Conservation (phyloP, 129 eudicot species). For the Pittosporum tobira region DNA sequence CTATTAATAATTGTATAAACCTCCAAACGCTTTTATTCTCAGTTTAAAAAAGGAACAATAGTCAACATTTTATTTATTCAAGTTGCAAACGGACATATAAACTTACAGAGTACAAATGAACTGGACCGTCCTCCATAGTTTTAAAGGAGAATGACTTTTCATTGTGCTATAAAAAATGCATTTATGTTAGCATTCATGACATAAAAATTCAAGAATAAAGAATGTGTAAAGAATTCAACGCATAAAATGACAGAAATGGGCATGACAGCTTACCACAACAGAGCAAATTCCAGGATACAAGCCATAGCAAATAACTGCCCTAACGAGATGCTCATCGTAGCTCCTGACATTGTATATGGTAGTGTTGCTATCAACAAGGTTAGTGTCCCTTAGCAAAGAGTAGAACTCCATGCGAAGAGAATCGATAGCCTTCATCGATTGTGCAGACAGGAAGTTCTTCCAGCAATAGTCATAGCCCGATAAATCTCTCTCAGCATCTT, state of each 20-base stretch:
- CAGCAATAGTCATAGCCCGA: constrained; percentile 79
- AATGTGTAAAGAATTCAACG: not conserved
- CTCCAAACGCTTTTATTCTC: not conserved
- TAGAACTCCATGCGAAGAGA: constrained; percentile 74
- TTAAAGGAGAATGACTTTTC: constrained; percentile 76
- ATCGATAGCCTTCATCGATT: constrained; percentile 92
- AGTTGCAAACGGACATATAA: not conserved
- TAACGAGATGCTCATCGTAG: constrained; percentile 70
- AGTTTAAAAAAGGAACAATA: constrained; percentile 1
- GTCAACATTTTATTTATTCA: not conserved
- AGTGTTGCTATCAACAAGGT: constrained; percentile 63
- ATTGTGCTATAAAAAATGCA: constrained; percentile 63
- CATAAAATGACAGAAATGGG: not conserved
- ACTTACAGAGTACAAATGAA: constrained; percentile 79
- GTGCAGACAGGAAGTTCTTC: constrained; percentile 88
- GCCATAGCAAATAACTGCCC: constrained; percentile 87
- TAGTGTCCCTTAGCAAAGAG: constrained; percentile 58
- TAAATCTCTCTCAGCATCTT: constrained; percentile 61
- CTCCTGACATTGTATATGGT: constrained; percentile 54
- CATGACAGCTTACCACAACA: constrained; percentile 55
- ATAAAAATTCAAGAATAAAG: not conserved
- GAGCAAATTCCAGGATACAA: constrained; percentile 94
- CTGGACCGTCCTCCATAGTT: constrained; percentile 96
- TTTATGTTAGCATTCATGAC: constrained; percentile 1
- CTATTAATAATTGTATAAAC: not conserved